Percentiles rank a stretch among this genome's conserved stretches.
Evolutionary conservation across 495 filamentous ascomycete genomes (phyloP).

Genomic region (Xylaria intraflava): DNA sequence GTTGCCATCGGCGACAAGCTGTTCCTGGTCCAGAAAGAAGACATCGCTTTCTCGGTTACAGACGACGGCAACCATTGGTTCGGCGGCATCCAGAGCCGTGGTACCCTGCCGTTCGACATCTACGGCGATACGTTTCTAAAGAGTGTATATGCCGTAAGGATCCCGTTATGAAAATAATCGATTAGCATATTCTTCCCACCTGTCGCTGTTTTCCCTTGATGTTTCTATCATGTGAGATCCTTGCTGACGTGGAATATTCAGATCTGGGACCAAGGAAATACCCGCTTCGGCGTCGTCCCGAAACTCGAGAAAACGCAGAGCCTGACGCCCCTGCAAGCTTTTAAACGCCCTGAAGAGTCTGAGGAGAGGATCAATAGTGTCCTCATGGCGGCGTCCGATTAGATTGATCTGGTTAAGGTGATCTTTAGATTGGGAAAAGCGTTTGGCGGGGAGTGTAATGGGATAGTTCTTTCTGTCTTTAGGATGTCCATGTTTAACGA

Average conservation of each 20-base stretch:
- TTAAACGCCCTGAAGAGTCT: slow-evolving; percentile 1
- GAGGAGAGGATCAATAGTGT: slow-evolving; percentile 14
- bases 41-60: slow-evolving; percentile 58
- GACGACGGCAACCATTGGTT: slow-evolving; percentile 54
- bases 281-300: slow-evolving; percentile 62
- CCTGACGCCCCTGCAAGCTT: slow-evolving; percentile 25
- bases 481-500: neutral
- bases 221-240: neutral
- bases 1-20: slow-evolving; percentile 61
- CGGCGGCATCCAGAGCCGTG: slow-evolving; percentile 70
- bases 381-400: slow-evolving; percentile 5
- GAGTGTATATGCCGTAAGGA: slow-evolving; percentile 64
- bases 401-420: neutral
- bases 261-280: slow-evolving; percentile 73
- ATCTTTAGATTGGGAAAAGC: neutral
- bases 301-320: slow-evolving; percentile 55
- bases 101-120: slow-evolving; percentile 61
- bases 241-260: slow-evolving; percentile 18
- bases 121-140: slow-evolving; percentile 70
- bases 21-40: slow-evolving; percentile 66
- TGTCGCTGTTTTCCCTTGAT: neutral
- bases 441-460: neutral
- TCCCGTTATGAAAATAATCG: neutral
- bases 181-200: neutral
- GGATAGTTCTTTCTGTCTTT: neutral